phyloP scores from a whole-genome alignment of 371 early-diverging fungal species.

The Rhizopus microsporus region DNA sequence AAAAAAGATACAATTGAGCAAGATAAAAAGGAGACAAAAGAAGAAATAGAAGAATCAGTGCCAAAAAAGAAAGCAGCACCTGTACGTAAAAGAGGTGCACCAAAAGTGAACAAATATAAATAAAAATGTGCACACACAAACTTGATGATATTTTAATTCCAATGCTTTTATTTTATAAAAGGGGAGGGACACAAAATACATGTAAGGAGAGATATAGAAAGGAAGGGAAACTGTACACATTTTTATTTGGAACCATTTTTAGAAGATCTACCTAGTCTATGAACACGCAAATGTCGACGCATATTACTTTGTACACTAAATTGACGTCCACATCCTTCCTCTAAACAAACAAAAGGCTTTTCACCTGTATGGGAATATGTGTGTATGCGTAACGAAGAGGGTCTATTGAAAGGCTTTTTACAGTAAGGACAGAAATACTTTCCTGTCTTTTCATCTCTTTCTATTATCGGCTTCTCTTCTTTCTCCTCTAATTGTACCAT shows the following conservation, averaged over 20 bases:
- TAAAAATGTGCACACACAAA: neutral
- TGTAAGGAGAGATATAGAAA: too few species aligned
- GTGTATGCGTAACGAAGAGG: constrained; percentile 62
- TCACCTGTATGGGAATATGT: constrained; percentile 77
- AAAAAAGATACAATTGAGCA: constrained; percentile 4
- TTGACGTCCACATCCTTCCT: constrained; percentile 62
- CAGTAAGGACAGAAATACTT: constrained; percentile 35
- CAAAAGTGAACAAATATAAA: constrained; percentile 1
- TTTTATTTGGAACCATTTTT: constrained; percentile 4
- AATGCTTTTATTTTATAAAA: constrained; percentile 2
- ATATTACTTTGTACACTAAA: constrained; percentile 79
- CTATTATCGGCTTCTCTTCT: constrained; percentile 17
- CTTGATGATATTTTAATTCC: neutral
- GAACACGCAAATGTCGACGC: constrained; percentile 66
- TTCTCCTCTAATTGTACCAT: neutral
- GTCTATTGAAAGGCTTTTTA: constrained; percentile 36
- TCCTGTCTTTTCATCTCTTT: constrained; percentile 28
- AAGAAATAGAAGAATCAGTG: constrained; percentile 16
- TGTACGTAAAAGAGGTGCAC: constrained; percentile 1
- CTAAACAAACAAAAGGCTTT: constrained; percentile 67
- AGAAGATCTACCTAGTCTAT: constrained; percentile 38
- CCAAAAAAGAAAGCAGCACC: constrained; percentile 4
- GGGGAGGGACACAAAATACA: neutral
- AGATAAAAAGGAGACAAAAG: constrained; percentile 13
- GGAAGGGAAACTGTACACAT: neutral